A percentile compares a stretch with the other conserved stretches of the same genome.
phyloP scores from a whole-genome alignment of 306 rosid species.

The Inga leiocalycina region DNA sequence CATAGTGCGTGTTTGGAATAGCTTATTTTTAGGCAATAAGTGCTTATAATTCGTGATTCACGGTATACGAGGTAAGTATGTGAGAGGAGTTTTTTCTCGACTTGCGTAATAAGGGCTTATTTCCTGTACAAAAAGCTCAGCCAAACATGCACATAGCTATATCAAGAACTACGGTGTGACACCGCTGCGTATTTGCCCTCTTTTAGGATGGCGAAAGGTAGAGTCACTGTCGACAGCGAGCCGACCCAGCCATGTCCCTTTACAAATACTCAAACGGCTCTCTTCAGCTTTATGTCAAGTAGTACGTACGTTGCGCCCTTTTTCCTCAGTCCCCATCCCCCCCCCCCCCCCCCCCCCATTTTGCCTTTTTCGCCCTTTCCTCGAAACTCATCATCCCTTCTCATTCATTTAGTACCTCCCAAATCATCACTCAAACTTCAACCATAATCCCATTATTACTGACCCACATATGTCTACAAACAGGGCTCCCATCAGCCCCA shows the following conservation, averaged over 20 bases:
- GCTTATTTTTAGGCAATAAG: no score
- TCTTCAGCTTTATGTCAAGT: neutral
- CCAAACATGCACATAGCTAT: no score
- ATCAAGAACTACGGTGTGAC: no score
- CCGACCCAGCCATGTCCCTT: neutral
- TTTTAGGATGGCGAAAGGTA: no score
- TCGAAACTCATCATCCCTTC: neutral
- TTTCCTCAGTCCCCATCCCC: slow-evolving; percentile 16
- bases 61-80: no score
- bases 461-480: neutral
- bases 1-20: no score
- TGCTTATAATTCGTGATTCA: no score
- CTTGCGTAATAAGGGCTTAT: no score
- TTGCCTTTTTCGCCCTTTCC: neutral
- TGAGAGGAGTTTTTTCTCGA: no score
- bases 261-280: slow-evolving; percentile 35
- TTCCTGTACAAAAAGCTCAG: no score
- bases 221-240: neutral
- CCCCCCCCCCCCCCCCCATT: neutral
- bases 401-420: neutral
- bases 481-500: neutral
- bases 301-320: neutral
- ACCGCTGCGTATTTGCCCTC: no score
- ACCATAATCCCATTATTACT: neutral
- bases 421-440: neutral